A percentile compares a stretch with the other conserved stretches of the same genome.
phyloP scores from a whole-genome alignment of 1,139 yeast genomes.

The Debaryomyces fabryi region DNA sequence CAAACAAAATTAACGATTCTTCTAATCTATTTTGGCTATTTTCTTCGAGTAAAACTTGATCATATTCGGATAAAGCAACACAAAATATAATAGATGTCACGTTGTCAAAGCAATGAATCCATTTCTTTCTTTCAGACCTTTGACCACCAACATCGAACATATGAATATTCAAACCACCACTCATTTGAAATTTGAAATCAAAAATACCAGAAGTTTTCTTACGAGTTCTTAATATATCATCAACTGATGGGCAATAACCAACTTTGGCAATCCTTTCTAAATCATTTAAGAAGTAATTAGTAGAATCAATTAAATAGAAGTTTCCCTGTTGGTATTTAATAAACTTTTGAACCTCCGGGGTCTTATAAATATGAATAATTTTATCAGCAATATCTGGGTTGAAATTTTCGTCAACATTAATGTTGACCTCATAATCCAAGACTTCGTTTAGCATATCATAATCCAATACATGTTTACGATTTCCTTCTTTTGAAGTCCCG shows the following conservation, averaged over 20 bases:
- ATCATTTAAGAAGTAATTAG: constrained; percentile 75
- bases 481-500: constrained; percentile 17
- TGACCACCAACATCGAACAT: constrained; percentile 96
- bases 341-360: constrained; percentile 58
- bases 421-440: constrained; percentile 50
- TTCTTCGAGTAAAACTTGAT: constrained; percentile 83
- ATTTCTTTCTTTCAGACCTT: constrained; percentile 87
- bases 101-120: constrained; percentile 95
- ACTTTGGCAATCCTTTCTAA: constrained; percentile 62
- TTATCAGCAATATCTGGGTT: constrained; percentile 47
- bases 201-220: constrained; percentile 92
- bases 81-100: constrained; percentile 88
- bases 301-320: constrained; percentile 86
- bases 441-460: constrained; percentile 51
- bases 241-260: constrained; percentile 69
- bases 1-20: constrained; percentile 83
- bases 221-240: constrained; percentile 84
- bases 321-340: constrained; percentile 66
- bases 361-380: constrained; percentile 54
- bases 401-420: constrained; percentile 50
- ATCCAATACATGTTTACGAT: constrained; percentile 26
- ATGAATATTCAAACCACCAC: constrained; percentile 70
- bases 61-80: constrained; percentile 88
- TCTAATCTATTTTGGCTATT: constrained; percentile 78
- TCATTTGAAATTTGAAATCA: constrained; percentile 79